A percentile compares a stretch with the other conserved stretches of the same genome.
These are phyloP conservation scores for Colletotrichum plurivorum DNA, from an alignment of 2,329 filamentous ascomycete species.

Conservation along the genomic window DNA sequence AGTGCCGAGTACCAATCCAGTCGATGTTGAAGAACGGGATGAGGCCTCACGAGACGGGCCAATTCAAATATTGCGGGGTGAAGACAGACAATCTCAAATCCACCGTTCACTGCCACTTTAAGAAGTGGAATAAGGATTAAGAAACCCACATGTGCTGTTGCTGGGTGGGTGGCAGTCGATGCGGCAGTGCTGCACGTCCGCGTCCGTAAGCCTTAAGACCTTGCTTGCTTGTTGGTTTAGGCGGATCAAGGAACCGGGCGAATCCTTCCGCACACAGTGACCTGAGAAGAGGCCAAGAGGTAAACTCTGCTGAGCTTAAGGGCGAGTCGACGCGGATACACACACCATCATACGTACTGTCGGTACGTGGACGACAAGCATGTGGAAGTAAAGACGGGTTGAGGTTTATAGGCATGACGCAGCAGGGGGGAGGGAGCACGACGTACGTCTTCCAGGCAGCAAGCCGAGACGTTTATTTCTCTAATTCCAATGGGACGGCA, in stretches of 20 bases:
- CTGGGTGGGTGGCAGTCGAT: too few species aligned
- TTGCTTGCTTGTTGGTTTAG: neutral
- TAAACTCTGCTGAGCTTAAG: conserved; percentile 8
- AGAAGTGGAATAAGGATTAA: neutral
- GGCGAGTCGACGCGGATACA: neutral
- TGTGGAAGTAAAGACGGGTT: neutral
- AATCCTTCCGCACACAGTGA: conserved; percentile 17
- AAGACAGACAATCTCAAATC: neutral
- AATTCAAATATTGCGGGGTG: neutral
- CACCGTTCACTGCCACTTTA: conserved; percentile 27
- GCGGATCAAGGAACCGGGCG: neutral
- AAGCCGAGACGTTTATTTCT: conserved; percentile 1
- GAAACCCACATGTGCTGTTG: conserved; percentile 10
- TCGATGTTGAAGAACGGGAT: neutral
- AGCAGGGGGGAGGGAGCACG: neutral
- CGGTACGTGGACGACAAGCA: neutral
- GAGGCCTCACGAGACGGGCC: conserved; percentile 12
- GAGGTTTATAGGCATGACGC: conserved; percentile 24
- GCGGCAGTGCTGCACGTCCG: neutral
- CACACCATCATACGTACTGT: conserved; percentile 11
- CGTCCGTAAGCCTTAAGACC: neutral
- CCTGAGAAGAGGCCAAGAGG: neutral
- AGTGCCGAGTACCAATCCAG: conserved; percentile 5
- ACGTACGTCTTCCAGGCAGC: neutral
- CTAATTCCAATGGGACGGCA: conserved; percentile 8